Evolutionary conservation across 2,329 filamentous ascomycete species (phyloP).

Genomic region (Alternaria arborescens): DNA sequence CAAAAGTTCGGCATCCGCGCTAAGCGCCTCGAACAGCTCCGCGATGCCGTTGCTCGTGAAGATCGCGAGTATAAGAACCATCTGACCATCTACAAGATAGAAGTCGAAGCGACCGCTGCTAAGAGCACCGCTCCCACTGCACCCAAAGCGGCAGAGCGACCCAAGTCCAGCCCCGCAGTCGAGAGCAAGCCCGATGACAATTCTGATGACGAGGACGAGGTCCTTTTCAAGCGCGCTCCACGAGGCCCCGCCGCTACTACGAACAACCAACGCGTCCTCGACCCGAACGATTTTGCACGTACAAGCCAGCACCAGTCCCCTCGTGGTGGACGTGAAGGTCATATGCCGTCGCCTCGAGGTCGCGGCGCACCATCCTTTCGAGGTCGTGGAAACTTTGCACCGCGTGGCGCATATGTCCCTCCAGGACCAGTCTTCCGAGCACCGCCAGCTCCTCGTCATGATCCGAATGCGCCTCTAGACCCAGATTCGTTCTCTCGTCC

Average conservation of each 20-base stretch:
- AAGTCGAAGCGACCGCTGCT: constrained; percentile 36
- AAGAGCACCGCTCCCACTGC: constrained; percentile 24
- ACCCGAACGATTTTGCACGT: constrained; percentile 60
- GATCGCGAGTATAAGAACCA: constrained; percentile 58
- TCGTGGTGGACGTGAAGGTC: constrained; percentile 46
- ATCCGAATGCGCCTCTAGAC: constrained; percentile 51
- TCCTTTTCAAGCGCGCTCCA: constrained; percentile 50
- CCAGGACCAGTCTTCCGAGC: constrained; percentile 39
- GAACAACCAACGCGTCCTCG: constrained; percentile 51
- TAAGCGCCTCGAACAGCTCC: constrained; percentile 60
- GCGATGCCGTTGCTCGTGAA: constrained; percentile 59
- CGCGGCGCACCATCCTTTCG: constrained; percentile 35
- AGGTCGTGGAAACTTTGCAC: constrained; percentile 41
- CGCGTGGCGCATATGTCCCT: constrained; percentile 44
- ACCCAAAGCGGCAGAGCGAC: constrained; percentile 31
- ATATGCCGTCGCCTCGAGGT: constrained; percentile 31
- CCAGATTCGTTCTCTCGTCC: constrained; percentile 53
- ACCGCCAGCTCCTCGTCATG: constrained; percentile 39
- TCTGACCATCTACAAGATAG: constrained; percentile 49
- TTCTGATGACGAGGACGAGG: constrained; percentile 51
- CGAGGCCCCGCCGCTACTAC: constrained; percentile 44
- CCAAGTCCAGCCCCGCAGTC: constrained; percentile 38
- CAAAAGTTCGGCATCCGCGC: constrained; percentile 60
- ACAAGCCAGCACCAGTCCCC: constrained; percentile 39
- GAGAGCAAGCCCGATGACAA: constrained; percentile 31